These are phyloP conservation scores for Hypoxylon intermedium DNA, from an alignment of 495 filamentous ascomycete genomes.

Conservation along the genomic window DNA sequence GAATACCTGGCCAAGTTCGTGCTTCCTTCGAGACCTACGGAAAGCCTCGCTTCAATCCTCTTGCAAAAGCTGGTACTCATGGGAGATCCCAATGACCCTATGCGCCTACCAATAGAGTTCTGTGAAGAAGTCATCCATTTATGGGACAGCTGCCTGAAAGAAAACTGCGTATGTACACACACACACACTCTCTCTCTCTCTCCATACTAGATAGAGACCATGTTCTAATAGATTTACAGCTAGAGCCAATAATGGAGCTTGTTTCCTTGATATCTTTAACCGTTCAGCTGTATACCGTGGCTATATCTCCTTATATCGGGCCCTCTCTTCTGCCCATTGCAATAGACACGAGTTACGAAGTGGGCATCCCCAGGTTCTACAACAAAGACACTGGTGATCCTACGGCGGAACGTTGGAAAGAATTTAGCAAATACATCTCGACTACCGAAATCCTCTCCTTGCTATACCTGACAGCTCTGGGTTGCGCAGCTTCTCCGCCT, in stretches of 20 bases:
- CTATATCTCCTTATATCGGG: conserved; percentile 52
- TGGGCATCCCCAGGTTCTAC: conserved; percentile 42
- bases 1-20: conserved; percentile 51
- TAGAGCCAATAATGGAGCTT: conserved; percentile 53
- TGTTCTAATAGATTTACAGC: conserved; percentile 35
- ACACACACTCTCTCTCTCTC: too few relatives aligned
- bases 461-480: conserved; percentile 50
- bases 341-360: conserved; percentile 44
- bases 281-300: conserved; percentile 49
- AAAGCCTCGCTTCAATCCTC: conserved; percentile 53
- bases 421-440: conserved; percentile 44
- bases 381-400: conserved; percentile 37
- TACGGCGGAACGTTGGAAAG: conserved; percentile 27
- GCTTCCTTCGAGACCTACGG: conserved; percentile 49
- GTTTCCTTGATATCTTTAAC: conserved; percentile 48
- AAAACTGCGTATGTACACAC: conserved; percentile 41
- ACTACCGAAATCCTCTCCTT: conserved; percentile 50
- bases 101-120: conserved; percentile 53
- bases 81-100: conserved; percentile 45
- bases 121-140: conserved; percentile 51
- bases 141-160: conserved; percentile 53
- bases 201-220: not conserved
- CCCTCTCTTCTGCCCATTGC: conserved; percentile 52
- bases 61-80: conserved; percentile 51
- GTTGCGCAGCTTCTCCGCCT: conserved; percentile 42